These are phyloP conservation scores for Fistulinella staudtii DNA, from an alignment of 1,284 basidiomycete species.

Conservation along the genomic window DNA sequence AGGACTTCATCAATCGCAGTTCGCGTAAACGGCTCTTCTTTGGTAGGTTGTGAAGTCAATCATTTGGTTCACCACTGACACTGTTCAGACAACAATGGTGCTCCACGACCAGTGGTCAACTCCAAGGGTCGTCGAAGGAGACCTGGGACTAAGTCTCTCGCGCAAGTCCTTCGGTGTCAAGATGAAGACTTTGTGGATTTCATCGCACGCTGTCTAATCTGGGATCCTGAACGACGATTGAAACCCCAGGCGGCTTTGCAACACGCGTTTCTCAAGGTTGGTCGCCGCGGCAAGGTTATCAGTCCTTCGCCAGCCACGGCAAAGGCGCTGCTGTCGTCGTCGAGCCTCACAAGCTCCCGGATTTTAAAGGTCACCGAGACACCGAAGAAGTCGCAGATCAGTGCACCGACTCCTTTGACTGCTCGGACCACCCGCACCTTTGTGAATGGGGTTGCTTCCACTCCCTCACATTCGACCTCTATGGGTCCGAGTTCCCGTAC, in stretches of 20 bases:
- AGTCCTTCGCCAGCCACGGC: slow-evolving; percentile 43
- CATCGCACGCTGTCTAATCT: slow-evolving; percentile 91
- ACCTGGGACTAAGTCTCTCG: slow-evolving; percentile 86
- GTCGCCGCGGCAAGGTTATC: slow-evolving; percentile 51
- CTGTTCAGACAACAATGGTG: slow-evolving; percentile 79
- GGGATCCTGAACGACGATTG: slow-evolving; percentile 96
- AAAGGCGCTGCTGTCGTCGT: slow-evolving; percentile 53
- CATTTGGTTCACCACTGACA: slow-evolving; percentile 2
- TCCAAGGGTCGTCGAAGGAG: slow-evolving; percentile 92
- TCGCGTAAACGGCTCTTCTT: slow-evolving; percentile 96
- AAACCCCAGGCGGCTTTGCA: slow-evolving; percentile 92
- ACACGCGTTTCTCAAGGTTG: slow-evolving; percentile 82
- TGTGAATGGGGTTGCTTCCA: slow-evolving; percentile 49
- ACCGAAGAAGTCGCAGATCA: slow-evolving; percentile 82
- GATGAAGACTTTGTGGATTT: slow-evolving; percentile 91
- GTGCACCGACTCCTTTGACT: slow-evolving; percentile 78
- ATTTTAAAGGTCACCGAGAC: slow-evolving; percentile 62
- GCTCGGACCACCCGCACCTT: slow-evolving; percentile 61
- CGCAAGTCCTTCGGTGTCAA: slow-evolving; percentile 84
- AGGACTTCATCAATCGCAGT: slow-evolving; percentile 91
- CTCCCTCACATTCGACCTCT: slow-evolving; percentile 51
- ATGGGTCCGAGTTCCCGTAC: slow-evolving; percentile 49
- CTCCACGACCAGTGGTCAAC: slow-evolving; percentile 91
- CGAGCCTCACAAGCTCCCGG: slow-evolving; percentile 44
- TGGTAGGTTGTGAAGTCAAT: slow-evolving; percentile 49